These are phyloP conservation scores for Claviceps sp. DNA, from an alignment of 2,329 filamentous ascomycete genomes.

Conservation along the genomic window DNA sequence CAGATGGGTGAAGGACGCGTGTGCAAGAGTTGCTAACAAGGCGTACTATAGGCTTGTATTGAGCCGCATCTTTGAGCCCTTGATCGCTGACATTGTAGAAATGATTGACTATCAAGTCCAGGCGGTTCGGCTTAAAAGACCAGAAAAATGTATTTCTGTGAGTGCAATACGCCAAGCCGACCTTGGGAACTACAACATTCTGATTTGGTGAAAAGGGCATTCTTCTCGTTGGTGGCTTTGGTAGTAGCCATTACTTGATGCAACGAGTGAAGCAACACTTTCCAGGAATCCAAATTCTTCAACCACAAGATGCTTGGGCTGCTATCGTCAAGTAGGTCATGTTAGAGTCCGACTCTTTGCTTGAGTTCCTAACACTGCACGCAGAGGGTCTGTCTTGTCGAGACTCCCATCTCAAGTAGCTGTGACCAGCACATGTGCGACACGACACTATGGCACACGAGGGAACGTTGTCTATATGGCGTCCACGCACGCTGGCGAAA, in stretches of 20 bases:
- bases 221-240: slow-evolving; percentile 4
- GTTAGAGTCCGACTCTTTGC: not conserved
- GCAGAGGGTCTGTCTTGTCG: slow-evolving; percentile 1
- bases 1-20: not conserved
- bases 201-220: not conserved
- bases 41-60: not conserved
- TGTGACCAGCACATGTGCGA: not conserved
- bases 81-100: slow-evolving; percentile 10
- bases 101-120: slow-evolving; percentile 10
- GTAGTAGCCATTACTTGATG: slow-evolving; percentile 2
- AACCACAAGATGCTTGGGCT: slow-evolving; percentile 4
- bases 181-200: not conserved
- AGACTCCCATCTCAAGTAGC: not conserved
- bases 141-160: not conserved
- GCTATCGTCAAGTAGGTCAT: slow-evolving; percentile 4
- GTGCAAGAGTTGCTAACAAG: not conserved
- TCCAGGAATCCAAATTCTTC: not conserved
- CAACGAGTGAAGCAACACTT: not conserved
- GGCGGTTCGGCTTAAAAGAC: not conserved
- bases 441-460: not conserved
- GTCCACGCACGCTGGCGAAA: not conserved
- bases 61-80: slow-evolving; percentile 8
- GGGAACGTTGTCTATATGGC: not conserved
- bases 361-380: not conserved
- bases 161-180: not conserved